Percentiles rank a stretch among this genome's conserved stretches.
These are phyloP conservation scores for Aspergillus unguis DNA, from an alignment of 2,329 filamentous ascomycete species.

Conservation along the genomic window DNA sequence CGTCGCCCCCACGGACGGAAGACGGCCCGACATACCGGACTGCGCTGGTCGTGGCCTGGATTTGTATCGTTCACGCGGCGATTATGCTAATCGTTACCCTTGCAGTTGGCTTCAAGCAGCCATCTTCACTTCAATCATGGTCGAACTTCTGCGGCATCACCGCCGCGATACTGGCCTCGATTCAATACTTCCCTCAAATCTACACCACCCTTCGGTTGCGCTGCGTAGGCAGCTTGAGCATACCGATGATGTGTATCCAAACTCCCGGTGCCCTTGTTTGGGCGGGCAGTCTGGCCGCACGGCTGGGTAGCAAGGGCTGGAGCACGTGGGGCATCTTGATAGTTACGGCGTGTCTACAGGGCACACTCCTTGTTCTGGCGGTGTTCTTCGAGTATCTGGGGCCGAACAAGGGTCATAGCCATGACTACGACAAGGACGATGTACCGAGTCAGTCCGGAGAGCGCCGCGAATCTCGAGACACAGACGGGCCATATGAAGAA, in stretches of 20 bases:
- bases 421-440: conserved; percentile 21
- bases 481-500: conserved; percentile 30
- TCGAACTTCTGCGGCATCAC: conserved; percentile 81
- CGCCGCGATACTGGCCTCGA: conserved; percentile 70
- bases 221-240: conserved; percentile 84
- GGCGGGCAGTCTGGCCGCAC: conserved; percentile 74
- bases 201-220: conserved; percentile 83
- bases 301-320: conserved; percentile 81
- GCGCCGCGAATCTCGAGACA: conserved; percentile 12
- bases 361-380: conserved; percentile 73
- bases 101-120: conserved; percentile 62
- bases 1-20: conserved; percentile 24
- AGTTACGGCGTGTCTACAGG: conserved; percentile 81
- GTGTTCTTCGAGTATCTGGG: conserved; percentile 62
- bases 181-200: conserved; percentile 96
- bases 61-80: conserved; percentile 73
- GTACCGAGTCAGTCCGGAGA: conserved; percentile 9
- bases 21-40: conserved; percentile 69
- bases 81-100: conserved; percentile 63
- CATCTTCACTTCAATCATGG: conserved; percentile 67
- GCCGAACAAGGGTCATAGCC: conserved; percentile 43
- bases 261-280: conserved; percentile 91
- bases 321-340: conserved; percentile 93
- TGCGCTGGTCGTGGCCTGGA: conserved; percentile 68
- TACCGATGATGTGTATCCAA: conserved; percentile 98